Base-by-base conservation (phyloP, 2,329 filamentous ascomycete genomes). In the Fusarium austroafricanum region DNA sequence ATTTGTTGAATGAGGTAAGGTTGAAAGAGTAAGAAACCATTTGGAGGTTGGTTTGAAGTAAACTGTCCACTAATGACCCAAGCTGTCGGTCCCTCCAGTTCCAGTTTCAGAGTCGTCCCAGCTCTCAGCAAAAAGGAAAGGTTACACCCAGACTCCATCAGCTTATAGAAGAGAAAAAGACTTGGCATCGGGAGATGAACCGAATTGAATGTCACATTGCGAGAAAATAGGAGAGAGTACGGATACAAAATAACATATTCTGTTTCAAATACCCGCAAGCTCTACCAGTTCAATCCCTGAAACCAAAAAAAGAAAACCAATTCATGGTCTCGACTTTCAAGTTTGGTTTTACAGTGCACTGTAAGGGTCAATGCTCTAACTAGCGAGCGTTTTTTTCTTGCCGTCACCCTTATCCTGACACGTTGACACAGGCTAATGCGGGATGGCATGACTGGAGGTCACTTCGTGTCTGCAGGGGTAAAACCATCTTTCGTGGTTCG, bases 171-270 rank as follows among this genome's bases (percentile, higher is more conserved):
- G 51, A 39, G 20, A 43, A 18, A 46, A 43, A 50, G 42, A 38
- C 58, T 65, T 52, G 59, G 31, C 55, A 39, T 12, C 49, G 15
- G 55, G 38, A 58, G 23, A 55, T 49, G 44, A 37, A 3, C 52
- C 52, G 44, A 59, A 58, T 45, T 26, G 23, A 57, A 54, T 66
- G 55, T 53, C 54, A 38, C 46, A 31, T 55, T 61, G 63, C 62
- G 61, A 66, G 26, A 33, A 29, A 52, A 51, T 49, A 43, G 47
- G 51, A 39, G 35, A 14, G 45, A 31, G 21, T 21, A 20, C 11
- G 45, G 28, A 6, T 21, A 20, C 11, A 33, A 46, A 45, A 40
- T 40, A 26, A 10, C 15, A 52, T 14, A 5, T 18, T 52, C 21
- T 15, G 55, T 68, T 68, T 68, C 66, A 62, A 28, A 54, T 26